Evolutionary conservation across 2,329 filamentous ascomycete genomes (phyloP), one percentile per base, ranked within the genome.

Genomic region (Colletotrichum cordylinicola): DNA sequence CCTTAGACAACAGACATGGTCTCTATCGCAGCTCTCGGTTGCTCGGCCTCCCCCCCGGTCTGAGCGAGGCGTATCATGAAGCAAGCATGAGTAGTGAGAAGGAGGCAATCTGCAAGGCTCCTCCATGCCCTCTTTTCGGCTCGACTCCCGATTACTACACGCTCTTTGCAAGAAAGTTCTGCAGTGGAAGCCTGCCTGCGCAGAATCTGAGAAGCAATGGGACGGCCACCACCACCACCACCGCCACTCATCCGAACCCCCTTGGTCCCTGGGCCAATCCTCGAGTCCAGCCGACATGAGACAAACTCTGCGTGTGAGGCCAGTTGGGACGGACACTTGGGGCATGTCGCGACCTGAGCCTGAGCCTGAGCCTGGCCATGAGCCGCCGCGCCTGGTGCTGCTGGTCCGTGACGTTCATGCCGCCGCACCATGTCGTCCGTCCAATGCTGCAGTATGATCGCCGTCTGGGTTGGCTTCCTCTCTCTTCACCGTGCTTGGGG

Each of bases 361-460:
- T 18, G 39, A 16, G 33, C 33, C 60, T 66, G 62, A 18, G 18
- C 43, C 43, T 33, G 39, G 39, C 43, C 43, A 52, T 52, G 43
- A 52, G 43, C 43, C 43, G 43, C 43, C 43, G 43, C 43, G 43
- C 43, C 43, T 52, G 43, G n/a, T 52, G 43, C 43, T 52, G 31
- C 68, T 64, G 61, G 70, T 35, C 62, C 70, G 31, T 68, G 73
- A 67, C 73, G 69, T 76, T 65, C 70, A 55, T 68, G 75, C 75
- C 67, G 67, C 75, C 62, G 72, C 75, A 68, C 75, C 75, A 70
- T 73, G 64, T 31, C 60, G n/a, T 48, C 58, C 68, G 33, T 72
- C 52, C 58, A 76, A 76, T 58, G 24, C 61, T 52, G 48, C 12
- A 48, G 75, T 76, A 76, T 73, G 75, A 77, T 77, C 73, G 73